These are phyloP conservation scores for Hymenotorrendiella dingleyae DNA, from an alignment of 2,329 filamentous ascomycete genomes.

Conservation along the genomic window DNA sequence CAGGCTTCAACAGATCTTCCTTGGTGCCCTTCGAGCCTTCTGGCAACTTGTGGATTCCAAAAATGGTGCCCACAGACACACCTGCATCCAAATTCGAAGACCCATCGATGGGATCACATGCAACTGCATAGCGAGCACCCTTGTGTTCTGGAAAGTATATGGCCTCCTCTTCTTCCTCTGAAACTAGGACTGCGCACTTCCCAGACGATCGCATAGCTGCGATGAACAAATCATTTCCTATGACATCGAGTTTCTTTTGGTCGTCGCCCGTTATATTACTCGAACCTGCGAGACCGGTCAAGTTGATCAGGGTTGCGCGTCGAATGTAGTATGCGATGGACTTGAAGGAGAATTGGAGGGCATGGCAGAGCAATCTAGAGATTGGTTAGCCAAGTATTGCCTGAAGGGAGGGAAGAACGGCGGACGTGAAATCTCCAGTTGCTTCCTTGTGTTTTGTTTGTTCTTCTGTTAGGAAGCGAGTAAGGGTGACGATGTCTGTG, in stretches of 20 bases:
- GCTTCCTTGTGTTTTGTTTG: conserved; percentile 90
- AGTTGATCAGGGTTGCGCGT: conserved; percentile 88
- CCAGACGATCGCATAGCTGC: conserved; percentile 89
- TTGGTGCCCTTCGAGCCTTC: conserved; percentile 68
- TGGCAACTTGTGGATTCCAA: conserved; percentile 84
- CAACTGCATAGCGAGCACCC: conserved; percentile 84
- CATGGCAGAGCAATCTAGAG: conserved; percentile 83
- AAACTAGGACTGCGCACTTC: conserved; percentile 88
- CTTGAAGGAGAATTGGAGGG: conserved; percentile 99
- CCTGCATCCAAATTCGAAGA: conserved; percentile 96
- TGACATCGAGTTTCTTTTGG: conserved; percentile 99
- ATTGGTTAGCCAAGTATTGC: conserved; percentile 9
- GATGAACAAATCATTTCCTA: conserved; percentile 97
- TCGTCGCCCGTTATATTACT: conserved; percentile 95
- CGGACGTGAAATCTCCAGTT: conserved; percentile 96
- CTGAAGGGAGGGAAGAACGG: not conserved
- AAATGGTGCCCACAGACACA: conserved; percentile 97
- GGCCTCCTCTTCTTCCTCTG: conserved; percentile 91
- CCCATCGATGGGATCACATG: conserved; percentile 96
- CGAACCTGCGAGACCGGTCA: conserved; percentile 89
- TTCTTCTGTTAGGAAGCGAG: conserved; percentile 92
- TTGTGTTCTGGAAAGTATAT: conserved; percentile 76
- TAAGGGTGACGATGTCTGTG: conserved; percentile 92
- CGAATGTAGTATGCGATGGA: conserved; percentile 99
- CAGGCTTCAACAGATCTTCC: conserved; percentile 83